Evolutionary conservation across 192 early-diverging fungal species (phyloP), one percentile per base, ranked within the genome.

Genomic region (Coemansia reversa): DNA sequence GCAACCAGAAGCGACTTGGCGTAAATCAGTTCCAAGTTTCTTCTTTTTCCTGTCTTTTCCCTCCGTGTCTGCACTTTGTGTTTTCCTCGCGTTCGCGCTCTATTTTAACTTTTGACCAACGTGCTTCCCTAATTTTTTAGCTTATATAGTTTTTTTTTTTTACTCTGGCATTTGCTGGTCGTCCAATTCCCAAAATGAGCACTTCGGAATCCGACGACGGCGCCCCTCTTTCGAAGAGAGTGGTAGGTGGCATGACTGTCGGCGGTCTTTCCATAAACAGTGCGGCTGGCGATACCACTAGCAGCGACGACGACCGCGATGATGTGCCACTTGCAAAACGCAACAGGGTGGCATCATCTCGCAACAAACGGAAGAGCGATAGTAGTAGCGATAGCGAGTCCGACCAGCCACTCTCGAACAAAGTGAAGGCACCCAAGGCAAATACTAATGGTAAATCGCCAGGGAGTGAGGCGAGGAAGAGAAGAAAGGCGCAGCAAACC

Each of bases 191-290:
- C 9, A 20, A 48, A 33, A 68, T 69, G 78, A 81, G 69, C 47
- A 65, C 62, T 32, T 75, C 78, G 55, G 78, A 81, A 64, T 81
- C 69, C 4, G 78, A 81, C 49, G 75, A 77, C 66, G 68, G 65
- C 9, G 54, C 65, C 24, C 78, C 78, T 16, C 60, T 81, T 39
- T 81, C 78, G 39, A 51, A 57, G 22, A 66, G 51, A 27, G 55
- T 76, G 53, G 33, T 54, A 7, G 63, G 58, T 50, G 39, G 19
- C 63, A 61, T 50, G 55, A 49, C 20, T 23, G 42, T 20, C 49
- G 48, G 11, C 0, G 24, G 29, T 23, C 11, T 7, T 32, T 47
- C 7, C 27, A 47, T 16, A 33, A 57, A 48, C 23, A 51, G 60
- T 32, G 3, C 30, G 4, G 14, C 20, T 25, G 28, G 19, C 18